Evolutionary conservation across 768 basidiomycete genomes (phyloP), one percentile per base, ranked within the genome.

Genomic region (Steccherinum ochraceum): DNA sequence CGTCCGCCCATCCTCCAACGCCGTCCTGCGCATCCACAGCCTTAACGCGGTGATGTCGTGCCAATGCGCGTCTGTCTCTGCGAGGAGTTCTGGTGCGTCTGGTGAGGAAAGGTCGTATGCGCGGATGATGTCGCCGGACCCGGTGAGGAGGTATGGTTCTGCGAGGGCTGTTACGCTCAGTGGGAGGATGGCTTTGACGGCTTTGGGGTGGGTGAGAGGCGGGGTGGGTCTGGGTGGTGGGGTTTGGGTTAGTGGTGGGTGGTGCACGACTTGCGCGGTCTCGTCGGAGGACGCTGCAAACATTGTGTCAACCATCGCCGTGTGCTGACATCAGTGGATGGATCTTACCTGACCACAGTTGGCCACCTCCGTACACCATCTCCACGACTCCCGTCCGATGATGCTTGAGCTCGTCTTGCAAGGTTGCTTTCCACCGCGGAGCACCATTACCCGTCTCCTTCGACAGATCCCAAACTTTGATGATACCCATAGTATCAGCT

Each of bases 401-500:
- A 49, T 84, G 72, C 41, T 67, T 67, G 27, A 86, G 63, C 53
- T 91, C 87, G 24, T 74, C 72, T 58, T 70, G 71, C 48, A 80
- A 61, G 3, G 69, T 70, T 57, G 71, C 67, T 42, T 67, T 67
- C 83, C 85, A 84, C 41, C 79, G 70, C 1, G 75, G 67, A 1
- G 58, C 54, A 18, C 61, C 69, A 11, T 10, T 11, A 19, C 10
- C 18, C 1, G 74, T 73, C 56, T 78, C 77, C 48, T 62, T 67
- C 43, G 67, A 67, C 46, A 95, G 61, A 21, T 77, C 69, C 94
- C 94, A 99, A 24, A 82, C 67, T 53, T 85, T 89, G 63, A 97
- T 82, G 7, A 87, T 64, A 2, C 95, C 96, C 84, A 98, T 89
- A 2, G 90, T 94, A 66, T 98, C 95, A 5, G 80, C 91, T 0